Evolutionary conservation across 164 flowering plant genomes (phyloP).

Genomic region (Chimonanthus praecox): DNA sequence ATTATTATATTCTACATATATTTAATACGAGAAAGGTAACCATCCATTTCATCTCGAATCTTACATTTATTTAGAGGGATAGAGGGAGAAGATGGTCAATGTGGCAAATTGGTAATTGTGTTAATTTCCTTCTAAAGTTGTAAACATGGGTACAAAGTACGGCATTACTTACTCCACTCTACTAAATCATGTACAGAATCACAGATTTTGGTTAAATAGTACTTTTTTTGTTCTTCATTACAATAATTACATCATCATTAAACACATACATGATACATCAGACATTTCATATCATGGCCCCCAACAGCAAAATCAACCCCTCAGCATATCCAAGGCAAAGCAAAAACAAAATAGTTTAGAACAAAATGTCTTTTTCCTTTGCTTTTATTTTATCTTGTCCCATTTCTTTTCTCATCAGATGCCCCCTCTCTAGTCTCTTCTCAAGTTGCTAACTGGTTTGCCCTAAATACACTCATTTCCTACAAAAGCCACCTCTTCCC

Average conservation of each 20-base stretch:
- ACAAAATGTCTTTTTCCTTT: not conserved
- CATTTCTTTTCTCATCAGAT: not conserved
- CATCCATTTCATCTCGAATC: too few relatives aligned
- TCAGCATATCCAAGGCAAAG: not conserved
- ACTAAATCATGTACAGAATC: not conserved
- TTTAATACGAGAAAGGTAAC: too few relatives aligned
- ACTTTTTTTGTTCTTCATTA: not conserved
- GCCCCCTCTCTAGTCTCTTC: constrained; percentile 1
- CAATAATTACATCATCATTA: not conserved
- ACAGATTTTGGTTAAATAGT: not conserved
- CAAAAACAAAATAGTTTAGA: not conserved
- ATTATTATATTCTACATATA: too few relatives aligned
- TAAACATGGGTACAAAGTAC: not conserved
- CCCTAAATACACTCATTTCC: constrained; percentile 5
- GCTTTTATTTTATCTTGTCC: not conserved
- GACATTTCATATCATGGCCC: not conserved
- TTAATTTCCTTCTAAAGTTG: not conserved
- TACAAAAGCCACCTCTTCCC: constrained; percentile 10
- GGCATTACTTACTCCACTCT: not conserved
- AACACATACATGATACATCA: not conserved
- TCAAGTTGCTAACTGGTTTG: not conserved
- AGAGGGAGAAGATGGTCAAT: too few relatives aligned
- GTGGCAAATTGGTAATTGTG: not conserved
- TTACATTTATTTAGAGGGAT: too few relatives aligned
- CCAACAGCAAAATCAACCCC: not conserved